Conservation (phyloP, 2,329 filamentous ascomycete genomes). For the Botrytis sinoallii region DNA sequence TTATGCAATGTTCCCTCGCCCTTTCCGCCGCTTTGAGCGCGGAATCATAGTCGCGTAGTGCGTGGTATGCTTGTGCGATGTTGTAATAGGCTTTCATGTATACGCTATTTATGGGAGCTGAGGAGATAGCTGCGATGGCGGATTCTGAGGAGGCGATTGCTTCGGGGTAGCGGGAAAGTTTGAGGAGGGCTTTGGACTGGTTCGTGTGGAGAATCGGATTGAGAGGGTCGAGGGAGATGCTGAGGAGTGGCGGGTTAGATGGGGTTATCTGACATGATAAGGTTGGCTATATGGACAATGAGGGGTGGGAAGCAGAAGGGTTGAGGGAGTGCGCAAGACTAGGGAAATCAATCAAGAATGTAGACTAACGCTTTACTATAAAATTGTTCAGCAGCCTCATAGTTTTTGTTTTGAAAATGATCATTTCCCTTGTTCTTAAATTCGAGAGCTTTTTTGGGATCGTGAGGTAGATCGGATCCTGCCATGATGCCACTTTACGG, state of each 20-base stretch:
- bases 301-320: background rate
- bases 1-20: constrained; percentile 3
- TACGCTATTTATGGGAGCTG: constrained; percentile 26
- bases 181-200: constrained; percentile 77
- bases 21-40: constrained; percentile 8
- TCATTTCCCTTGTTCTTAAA: constrained; percentile 40
- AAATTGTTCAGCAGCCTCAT: constrained; percentile 59
- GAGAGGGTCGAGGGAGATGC: constrained; percentile 72
- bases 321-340: background rate
- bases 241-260: constrained; percentile 37
- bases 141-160: constrained; percentile 75
- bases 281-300: background rate
- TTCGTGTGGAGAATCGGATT: constrained; percentile 86
- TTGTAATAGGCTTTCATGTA: constrained; percentile 79
- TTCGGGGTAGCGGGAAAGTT: constrained; percentile 68
- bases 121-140: constrained; percentile 53
- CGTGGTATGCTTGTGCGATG: constrained; percentile 66
- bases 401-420: constrained; percentile 64
- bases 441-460: constrained; percentile 30
- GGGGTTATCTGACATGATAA: background rate
- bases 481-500: constrained; percentile 27
- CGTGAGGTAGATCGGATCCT: constrained; percentile 23
- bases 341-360: constrained; percentile 14
- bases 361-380: constrained; percentile 67
- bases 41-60: background rate